A percentile compares a stretch with the other conserved stretches of the same genome.
These are phyloP conservation scores for Talaromyces amestolkiae DNA, from an alignment of 2,329 filamentous ascomycete genomes.

Conservation along the genomic window DNA sequence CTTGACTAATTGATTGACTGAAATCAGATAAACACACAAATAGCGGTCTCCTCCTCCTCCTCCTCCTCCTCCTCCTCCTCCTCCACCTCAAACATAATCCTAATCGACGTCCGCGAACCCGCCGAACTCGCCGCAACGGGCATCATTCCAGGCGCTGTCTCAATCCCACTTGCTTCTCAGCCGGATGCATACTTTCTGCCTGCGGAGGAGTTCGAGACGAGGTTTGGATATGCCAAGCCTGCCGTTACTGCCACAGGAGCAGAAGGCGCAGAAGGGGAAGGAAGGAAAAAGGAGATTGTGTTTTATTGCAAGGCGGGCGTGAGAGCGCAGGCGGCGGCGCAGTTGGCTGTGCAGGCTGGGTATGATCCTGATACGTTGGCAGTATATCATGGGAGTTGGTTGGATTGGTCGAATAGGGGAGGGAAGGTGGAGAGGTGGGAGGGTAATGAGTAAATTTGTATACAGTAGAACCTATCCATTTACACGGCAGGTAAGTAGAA, in stretches of 20 bases:
- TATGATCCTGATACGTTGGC: conserved; percentile 63
- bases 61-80: conserved; percentile 31
- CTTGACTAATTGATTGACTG: too few species aligned
- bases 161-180: conserved; percentile 73
- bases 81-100: conserved; percentile 32
- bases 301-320: conserved; percentile 96
- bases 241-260: conserved; percentile 14
- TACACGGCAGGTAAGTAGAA: not conserved
- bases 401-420: conserved; percentile 76
- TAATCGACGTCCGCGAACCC: conserved; percentile 51
- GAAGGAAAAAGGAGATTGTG: conserved; percentile 52
- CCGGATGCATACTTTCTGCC: conserved; percentile 77
- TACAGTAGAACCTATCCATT: not conserved
- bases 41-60: too few species aligned
- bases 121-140: conserved; percentile 45
- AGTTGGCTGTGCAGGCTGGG: conserved; percentile 72
- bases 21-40: conserved; percentile 32
- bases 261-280: conserved; percentile 11
- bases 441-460: conserved; percentile 24
- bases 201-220: conserved; percentile 75
- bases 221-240: conserved; percentile 75
- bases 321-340: conserved; percentile 72
- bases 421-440: conserved; percentile 59
- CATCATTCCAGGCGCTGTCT: conserved; percentile 74
- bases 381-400: conserved; percentile 53